phyloP scores from a whole-genome alignment of 169 alveolate genomes.

The Plasmodium vinckei region DNA sequence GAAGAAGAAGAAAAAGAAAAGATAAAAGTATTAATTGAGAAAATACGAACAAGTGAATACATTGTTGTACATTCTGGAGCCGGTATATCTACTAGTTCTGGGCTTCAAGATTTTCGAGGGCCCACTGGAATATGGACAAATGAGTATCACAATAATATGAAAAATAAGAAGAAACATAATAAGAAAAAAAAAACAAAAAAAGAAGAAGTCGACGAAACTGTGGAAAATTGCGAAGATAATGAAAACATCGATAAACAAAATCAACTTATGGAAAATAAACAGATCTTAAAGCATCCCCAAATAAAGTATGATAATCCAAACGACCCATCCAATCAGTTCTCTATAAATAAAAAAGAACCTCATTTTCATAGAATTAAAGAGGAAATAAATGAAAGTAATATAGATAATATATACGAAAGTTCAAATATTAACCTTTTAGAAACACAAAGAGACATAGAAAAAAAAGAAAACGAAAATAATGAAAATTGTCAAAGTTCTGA shows the following conservation, averaged over 20 bases:
- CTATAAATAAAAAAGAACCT: background rate
- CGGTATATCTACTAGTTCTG: slow-evolving; percentile 87
- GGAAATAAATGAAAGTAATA: background rate
- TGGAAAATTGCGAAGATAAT: slow-evolving; percentile 11
- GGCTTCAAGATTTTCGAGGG: slow-evolving; percentile 87
- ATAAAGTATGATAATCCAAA: background rate
- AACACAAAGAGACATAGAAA: background rate
- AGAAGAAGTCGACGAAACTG: slow-evolving; percentile 14
- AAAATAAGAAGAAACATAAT: slow-evolving; percentile 48
- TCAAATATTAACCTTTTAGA: background rate
- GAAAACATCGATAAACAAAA: background rate
- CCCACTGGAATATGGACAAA: slow-evolving; percentile 88
- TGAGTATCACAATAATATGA: slow-evolving; percentile 50
- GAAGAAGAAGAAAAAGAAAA: slow-evolving; percentile 79
- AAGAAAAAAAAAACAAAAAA: slow-evolving; percentile 31
- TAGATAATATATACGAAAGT: slow-evolving; percentile 29
- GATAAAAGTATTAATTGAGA: slow-evolving; percentile 71
- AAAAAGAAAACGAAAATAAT: background rate
- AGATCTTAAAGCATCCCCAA: background rate
- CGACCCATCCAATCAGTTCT: background rate
- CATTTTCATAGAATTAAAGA: background rate
- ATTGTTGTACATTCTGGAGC: slow-evolving; percentile 87
- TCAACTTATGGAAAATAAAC: background rate
- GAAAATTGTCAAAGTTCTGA: background rate
- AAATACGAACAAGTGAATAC: slow-evolving; percentile 75